Base-by-base conservation (phyloP, 208 protist species). In the Leishmania lainsoni region DNA sequence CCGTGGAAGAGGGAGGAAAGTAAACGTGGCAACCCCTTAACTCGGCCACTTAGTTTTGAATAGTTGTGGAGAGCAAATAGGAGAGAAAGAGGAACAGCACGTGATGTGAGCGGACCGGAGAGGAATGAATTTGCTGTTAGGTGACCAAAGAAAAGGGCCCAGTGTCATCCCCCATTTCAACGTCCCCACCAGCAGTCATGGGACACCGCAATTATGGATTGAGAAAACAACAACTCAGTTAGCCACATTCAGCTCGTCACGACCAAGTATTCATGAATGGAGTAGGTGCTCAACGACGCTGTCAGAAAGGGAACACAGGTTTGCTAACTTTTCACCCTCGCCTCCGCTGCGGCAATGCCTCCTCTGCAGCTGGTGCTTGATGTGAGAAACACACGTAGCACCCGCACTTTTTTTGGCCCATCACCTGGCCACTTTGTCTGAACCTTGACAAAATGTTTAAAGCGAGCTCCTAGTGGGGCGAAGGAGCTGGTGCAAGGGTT, bases 381-480 rank as follows among this genome's bases (percentile, higher is more conserved):
- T 6, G 35, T 10, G 10, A 16, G 12, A 59, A 39, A n/a, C 14
- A 58, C 71, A 59, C 39, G 22, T 75, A 32, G 3, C 39, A 45
- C 66, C 66, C 63, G 42, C 29, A 22, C 63, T 75, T 56, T 75
- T 75, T 56, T 22, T 35, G 26, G 22, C 26, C 17, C 29, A 59
- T 45, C 48, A 49, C 65, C 12, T 56, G 0, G 73, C n/a, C 10
- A 68, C 16, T 52, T 71, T 42, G 10, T 78, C 65, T 76, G 76
- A 70, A 70, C 54, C 70, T 81, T 66, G 20, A 32, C 70, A 65
- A 80, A 72, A 29, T 51, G 61, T 70, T 70, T 69, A 80, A 76
- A 65, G 65, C 70, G 77, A 72, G 76, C 69, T 84, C 68, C 81
- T 78, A 84, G 39, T 54, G 70, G 70, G 29, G 54, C 51, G 22